phyloP scores from a whole-genome alignment of 2,329 filamentous ascomycete species.

The Colletotrichum eremochloae region DNA sequence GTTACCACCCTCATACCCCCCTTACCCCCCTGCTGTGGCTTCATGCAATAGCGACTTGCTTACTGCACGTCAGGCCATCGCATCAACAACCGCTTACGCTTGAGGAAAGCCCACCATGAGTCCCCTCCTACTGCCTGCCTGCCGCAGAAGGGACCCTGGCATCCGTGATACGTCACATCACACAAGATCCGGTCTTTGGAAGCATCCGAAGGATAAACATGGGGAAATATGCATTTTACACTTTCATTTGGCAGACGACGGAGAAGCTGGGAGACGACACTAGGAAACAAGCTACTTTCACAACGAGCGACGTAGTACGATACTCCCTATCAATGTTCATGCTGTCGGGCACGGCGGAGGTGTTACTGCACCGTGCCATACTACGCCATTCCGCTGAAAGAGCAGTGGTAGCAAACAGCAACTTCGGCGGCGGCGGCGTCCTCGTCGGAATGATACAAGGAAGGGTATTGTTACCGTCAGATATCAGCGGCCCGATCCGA shows the following conservation, averaged over 20 bases:
- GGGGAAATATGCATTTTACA: slow-evolving; percentile 47
- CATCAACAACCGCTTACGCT: slow-evolving; percentile 25
- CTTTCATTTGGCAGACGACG: slow-evolving; percentile 48
- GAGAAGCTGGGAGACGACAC: not conserved
- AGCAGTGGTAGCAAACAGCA: not conserved
- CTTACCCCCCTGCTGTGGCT: slow-evolving; percentile 30
- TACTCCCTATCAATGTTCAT: slow-evolving; percentile 26
- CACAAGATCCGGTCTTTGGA: slow-evolving; percentile 63
- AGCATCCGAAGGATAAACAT: slow-evolving; percentile 45
- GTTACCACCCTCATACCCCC: slow-evolving; percentile 19
- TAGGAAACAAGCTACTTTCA: slow-evolving; percentile 13
- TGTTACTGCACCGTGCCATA: slow-evolving; percentile 12
- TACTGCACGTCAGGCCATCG: slow-evolving; percentile 37
- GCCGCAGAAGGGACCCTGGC: slow-evolving; percentile 41
- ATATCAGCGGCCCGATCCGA: slow-evolving; percentile 49
- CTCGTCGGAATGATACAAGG: not conserved
- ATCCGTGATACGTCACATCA: slow-evolving; percentile 61
- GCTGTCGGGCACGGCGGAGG: slow-evolving; percentile 16
- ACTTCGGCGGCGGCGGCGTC: not conserved
- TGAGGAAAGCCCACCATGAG: slow-evolving; percentile 12
- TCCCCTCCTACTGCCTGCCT: slow-evolving; percentile 11
- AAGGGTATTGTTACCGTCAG: slow-evolving; percentile 12
- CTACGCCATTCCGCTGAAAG: slow-evolving; percentile 15
- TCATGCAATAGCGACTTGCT: slow-evolving; percentile 36
- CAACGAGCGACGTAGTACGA: slow-evolving; percentile 15